Base-by-base conservation (phyloP, 2,329 filamentous ascomycete genomes). In the Aureobasidium vineae region DNA sequence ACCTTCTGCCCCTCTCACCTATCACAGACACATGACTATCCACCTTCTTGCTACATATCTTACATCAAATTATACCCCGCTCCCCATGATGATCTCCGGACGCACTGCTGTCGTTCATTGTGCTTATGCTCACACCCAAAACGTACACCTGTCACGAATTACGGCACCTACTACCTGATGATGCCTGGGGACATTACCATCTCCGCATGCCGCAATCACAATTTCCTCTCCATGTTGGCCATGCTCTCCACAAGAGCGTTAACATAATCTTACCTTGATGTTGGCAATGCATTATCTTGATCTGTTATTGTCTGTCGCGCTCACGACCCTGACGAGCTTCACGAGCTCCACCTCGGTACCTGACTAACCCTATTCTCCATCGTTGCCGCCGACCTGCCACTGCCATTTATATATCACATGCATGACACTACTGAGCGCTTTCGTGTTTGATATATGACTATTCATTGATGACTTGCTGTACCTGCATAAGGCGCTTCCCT, bases 41-140 rank as follows among this genome's bases (percentile, higher is more conserved):
- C 59, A 52, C 33, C 15, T 63, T 13, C 57, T 38, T 61, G 41
- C 21, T 50, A 41, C 45, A 63, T 41, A 31, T 41, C 45, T 28
- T 63, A 45, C 59, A 50, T 63, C 45, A 63, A 63, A 36, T 52
- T 21, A 28, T 63, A 63, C 59, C 43, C 45, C 45, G 59, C 59
- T 41, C 43, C 59, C 59, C 59, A 41, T 63, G 15, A 7, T 63
- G 59, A 50, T 50, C 21, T 63, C 45, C n/a, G 26, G 7, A 31
- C 41, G 57, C 43, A 61, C 43, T 47, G 41, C n/a, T 26, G 43
- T 60, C 41, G 31, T 61, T 61, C 41, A 49, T 38, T 49, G 26
- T 43, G 40, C 16, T 59, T 45, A 45, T 59, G 54, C 54, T 45
- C 36, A 47, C 38, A 47, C 59, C 41, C 13, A 52, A 47, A 63